These are phyloP conservation scores for Diaporthe citri DNA, from an alignment of 2,329 filamentous ascomycete genomes.

Conservation along the genomic window DNA sequence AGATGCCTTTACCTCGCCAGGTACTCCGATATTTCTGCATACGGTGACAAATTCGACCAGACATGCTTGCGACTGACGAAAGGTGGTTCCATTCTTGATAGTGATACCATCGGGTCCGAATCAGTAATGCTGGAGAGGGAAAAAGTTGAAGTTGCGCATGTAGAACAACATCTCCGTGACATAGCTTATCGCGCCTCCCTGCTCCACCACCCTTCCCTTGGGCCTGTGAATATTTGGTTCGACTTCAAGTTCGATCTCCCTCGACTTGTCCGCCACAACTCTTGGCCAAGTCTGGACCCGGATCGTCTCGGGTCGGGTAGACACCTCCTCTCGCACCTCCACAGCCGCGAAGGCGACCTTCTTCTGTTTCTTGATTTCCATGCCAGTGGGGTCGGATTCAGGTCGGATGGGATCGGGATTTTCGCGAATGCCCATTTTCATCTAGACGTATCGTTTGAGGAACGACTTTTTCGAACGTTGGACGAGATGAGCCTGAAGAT, in stretches of 20 bases:
- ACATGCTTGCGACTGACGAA: not conserved
- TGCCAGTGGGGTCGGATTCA: rapidly evolving
- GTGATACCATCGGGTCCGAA: rapidly evolving
- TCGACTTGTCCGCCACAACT: not conserved
- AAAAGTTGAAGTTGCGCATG: conserved; percentile 17
- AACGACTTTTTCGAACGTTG: not conserved
- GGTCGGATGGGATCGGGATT: rapidly evolving
- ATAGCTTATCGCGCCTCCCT: not conserved
- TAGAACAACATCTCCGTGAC: conserved; percentile 24
- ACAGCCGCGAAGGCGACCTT: not conserved
- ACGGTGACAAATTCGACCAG: too few relatives aligned
- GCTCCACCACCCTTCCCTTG: not conserved
- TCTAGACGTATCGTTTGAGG: rapidly evolving
- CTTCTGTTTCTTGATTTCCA: not conserved
- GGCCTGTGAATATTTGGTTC: conserved; percentile 3
- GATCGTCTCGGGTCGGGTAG: not conserved
- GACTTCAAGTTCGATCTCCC: not conserved
- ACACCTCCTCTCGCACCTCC: not conserved
- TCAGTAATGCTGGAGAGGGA: conserved; percentile 4
- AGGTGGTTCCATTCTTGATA: too few relatives aligned
- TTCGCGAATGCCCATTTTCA: not conserved
- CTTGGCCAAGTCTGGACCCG: conserved; percentile 20
- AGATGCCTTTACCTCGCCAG: too few relatives aligned
- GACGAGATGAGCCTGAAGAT: not conserved
- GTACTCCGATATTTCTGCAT: too few relatives aligned